Base-by-base conservation (phyloP, 192 early-diverging fungal genomes). In the Haplosporangium gracile region DNA sequence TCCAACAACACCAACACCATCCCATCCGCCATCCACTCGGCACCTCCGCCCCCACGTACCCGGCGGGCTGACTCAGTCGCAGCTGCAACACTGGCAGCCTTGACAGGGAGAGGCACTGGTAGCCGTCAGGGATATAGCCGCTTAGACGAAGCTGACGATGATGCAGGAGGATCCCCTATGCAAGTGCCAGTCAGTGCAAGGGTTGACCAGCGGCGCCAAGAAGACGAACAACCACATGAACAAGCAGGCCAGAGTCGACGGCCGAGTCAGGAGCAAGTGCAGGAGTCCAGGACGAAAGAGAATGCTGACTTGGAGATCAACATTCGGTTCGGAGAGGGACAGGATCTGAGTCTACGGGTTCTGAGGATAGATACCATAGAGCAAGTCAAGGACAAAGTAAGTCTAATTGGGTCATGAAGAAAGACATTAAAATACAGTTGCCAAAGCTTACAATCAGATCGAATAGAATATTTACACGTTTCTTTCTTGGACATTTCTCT, bases 381-480 rank as follows among this genome's bases (percentile, higher is more conserved):
- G 32, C 63, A 74, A 20, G 55, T 92, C 36, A 92, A 92, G 68
- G 79, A 89, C 15, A 90, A 90, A 79, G 91, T 92, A 88, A 20
- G 60, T 16, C 5, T 8, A 11, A 24, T 3, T 42, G 36, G 0
- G 32, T 13, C 5, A 60, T 22, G 36, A 75, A 34, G 29, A 3
- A 11, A 51, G 15, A 4, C 15, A 11, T 22, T 16, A 45, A 47
- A 20, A 43, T 51, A 29, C 29, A 49, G 11, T 13, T 13, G 10
- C 13, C 11, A 11, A 13, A 15, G 11, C 13, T 45, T 51, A 42
- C 20, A 34, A n/a, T n/a, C 45, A 8, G 22, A 65, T n/a, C 45
- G 22, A 38, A 65, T 20, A n/a, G 20, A 7, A 20, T 40, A 29
- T 18, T 65, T 26, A 65, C 60, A 32, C 29, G 60, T 1, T 63